A percentile compares a stretch with the other conserved stretches of the same genome.
phyloP scores from a whole-genome alignment of 2,329 filamentous ascomycete species.

The Alternaria ethzedia region DNA sequence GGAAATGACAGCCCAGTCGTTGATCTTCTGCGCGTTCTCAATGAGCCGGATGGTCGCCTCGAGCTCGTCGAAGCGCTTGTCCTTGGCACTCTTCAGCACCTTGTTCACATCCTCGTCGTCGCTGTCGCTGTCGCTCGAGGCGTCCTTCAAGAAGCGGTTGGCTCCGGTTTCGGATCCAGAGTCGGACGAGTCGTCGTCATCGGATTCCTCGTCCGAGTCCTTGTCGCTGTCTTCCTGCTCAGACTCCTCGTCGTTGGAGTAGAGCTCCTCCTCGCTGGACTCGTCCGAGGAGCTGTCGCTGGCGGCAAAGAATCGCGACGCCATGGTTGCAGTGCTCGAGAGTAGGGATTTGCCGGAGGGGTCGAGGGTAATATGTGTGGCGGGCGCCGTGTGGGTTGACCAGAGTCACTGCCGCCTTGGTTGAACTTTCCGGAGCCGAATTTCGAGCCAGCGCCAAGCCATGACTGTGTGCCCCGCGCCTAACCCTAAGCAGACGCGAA shows the following conservation, averaged over 20 bases:
- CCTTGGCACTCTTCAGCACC: constrained; percentile 95
- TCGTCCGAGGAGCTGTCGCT: constrained; percentile 96
- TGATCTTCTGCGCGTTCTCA: constrained; percentile 96
- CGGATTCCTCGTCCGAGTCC: constrained; percentile 64
- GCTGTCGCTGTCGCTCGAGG: constrained; percentile 77
- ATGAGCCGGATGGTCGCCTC: constrained; percentile 89
- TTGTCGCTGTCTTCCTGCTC: constrained; percentile 55
- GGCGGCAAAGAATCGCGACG: constrained; percentile 94
- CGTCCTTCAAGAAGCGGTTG: constrained; percentile 81
- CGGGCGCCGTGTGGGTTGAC: constrained; percentile 25
- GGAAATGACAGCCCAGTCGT: constrained; percentile 93
- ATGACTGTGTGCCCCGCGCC: constrained; percentile 26
- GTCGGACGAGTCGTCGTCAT: constrained; percentile 62
- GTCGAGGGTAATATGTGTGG: constrained; percentile 23
- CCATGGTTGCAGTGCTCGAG: constrained; percentile 39
- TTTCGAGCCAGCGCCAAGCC: constrained; percentile 24
- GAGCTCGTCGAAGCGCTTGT: constrained; percentile 94
- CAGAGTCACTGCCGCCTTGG: constrained; percentile 21
- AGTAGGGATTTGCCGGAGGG: constrained; percentile 32
- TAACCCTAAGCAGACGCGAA: constrained; percentile 14
- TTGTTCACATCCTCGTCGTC: constrained; percentile 86
- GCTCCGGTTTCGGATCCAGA: constrained; percentile 71
- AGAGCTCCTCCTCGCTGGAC: constrained; percentile 93
- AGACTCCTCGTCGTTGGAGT: constrained; percentile 73
- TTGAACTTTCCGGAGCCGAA: constrained; percentile 23